Evolutionary conservation across 768 basidiomycete species (phyloP).

Genomic region (Kwoniella mangroviensis): DNA sequence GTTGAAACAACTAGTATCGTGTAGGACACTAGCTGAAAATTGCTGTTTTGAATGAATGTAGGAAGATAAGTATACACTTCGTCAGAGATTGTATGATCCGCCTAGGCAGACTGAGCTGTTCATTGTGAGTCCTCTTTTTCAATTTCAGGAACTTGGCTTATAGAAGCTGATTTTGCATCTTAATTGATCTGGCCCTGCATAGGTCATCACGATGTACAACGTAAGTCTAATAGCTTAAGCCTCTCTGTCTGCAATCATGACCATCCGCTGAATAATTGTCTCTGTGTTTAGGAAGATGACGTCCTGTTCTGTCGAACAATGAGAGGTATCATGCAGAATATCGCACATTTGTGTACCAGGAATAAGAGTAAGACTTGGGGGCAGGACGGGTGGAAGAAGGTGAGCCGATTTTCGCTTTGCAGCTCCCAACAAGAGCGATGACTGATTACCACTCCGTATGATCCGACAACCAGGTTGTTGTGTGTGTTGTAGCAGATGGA

Average conservation of each 20-base stretch:
- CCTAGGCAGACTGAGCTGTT: constrained; percentile 86
- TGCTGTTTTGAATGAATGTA: background rate
- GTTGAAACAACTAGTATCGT: background rate
- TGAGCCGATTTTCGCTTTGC: constrained; percentile 19
- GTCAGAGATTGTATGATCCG: constrained; percentile 78
- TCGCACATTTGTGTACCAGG: constrained; percentile 83
- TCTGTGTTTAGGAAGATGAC: constrained; percentile 67
- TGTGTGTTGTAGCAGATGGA: constrained; percentile 88
- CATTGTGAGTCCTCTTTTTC: constrained; percentile 62
- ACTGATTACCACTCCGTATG: background rate
- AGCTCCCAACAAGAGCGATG: background rate
- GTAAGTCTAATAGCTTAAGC: constrained; percentile 63
- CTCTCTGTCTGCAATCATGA: background rate
- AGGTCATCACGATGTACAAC: constrained; percentile 91
- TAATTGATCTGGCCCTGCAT: background rate
- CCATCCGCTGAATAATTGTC: background rate
- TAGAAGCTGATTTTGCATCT: no score
- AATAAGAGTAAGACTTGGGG: constrained; percentile 94
- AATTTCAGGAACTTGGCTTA: background rate
- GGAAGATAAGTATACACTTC: constrained; percentile 75
- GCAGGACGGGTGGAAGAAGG: constrained; percentile 96
- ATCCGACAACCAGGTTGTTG: constrained; percentile 67
- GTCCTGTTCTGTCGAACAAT: constrained; percentile 84
- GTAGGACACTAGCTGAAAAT: background rate
- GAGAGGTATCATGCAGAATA: constrained; percentile 95